Conservation (phyloP, 2,329 filamentous ascomycete genomes). For the Ilyonectria destructans region DNA sequence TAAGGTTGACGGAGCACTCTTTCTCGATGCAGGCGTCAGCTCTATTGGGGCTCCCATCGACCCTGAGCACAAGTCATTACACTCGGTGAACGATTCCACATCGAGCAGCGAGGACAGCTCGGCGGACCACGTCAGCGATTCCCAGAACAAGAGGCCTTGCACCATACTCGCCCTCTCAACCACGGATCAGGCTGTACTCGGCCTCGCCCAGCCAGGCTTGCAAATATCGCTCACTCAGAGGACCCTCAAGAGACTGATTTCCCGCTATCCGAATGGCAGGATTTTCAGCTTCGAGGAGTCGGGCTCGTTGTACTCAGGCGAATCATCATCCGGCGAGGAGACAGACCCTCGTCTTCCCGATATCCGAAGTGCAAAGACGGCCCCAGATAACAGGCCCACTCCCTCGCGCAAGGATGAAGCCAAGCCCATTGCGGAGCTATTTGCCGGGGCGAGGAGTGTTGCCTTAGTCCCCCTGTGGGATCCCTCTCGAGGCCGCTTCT, state of each 20-base stretch:
- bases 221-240: slow-evolving; percentile 10
- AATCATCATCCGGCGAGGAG: slow-evolving; percentile 11
- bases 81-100: background rate
- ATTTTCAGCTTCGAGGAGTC: slow-evolving; percentile 13
- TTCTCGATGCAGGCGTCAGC: slow-evolving; percentile 2
- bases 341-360: background rate
- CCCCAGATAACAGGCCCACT: background rate
- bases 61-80: slow-evolving; percentile 1
- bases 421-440: slow-evolving; percentile 8
- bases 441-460: slow-evolving; percentile 11
- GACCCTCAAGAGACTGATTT: slow-evolving; percentile 2
- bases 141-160: slow-evolving; percentile 4
- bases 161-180: slow-evolving; percentile 10
- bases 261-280: slow-evolving; percentile 9
- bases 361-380: background rate
- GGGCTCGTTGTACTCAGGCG: slow-evolving; percentile 6
- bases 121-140: slow-evolving; percentile 1
- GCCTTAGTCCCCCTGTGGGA: slow-evolving; percentile 6
- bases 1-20: slow-evolving; percentile 1
- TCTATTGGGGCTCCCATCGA: background rate
- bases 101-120: slow-evolving; percentile 14
- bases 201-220: background rate
- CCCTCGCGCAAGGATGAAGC: slow-evolving; percentile 10
- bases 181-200: background rate
- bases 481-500: slow-evolving; percentile 38